These are phyloP conservation scores for Trichosporon ovoides DNA, from an alignment of 1,284 basidiomycete species.

Conservation along the genomic window DNA sequence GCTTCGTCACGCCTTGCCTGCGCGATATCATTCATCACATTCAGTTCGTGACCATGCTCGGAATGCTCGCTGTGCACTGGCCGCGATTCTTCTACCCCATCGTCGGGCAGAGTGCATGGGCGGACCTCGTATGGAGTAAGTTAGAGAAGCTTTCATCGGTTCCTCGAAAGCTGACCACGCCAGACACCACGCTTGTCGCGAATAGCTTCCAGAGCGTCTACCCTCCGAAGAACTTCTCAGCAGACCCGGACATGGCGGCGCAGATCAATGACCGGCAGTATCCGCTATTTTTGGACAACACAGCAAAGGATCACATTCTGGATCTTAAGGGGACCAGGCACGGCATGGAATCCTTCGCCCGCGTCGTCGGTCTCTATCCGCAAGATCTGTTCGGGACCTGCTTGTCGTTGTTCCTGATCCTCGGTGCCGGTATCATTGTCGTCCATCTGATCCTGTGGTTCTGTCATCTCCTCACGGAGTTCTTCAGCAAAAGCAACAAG, in stretches of 20 bases:
- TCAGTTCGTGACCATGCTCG: constrained; percentile 67
- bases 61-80: constrained; percentile 92
- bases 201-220: constrained; percentile 61
- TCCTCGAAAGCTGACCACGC: background rate
- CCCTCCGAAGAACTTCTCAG: constrained; percentile 57
- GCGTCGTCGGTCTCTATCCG: constrained; percentile 70
- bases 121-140: constrained; percentile 77
- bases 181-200: constrained; percentile 66
- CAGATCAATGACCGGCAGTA: constrained; percentile 67
- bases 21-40: constrained; percentile 89
- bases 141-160: constrained; percentile 13
- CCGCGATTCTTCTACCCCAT: constrained; percentile 85
- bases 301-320: constrained; percentile 51
- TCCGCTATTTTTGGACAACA: constrained; percentile 68
- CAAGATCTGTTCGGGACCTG: constrained; percentile 81
- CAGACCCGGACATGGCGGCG: constrained; percentile 41
- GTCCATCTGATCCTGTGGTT: constrained; percentile 68
- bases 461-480: constrained; percentile 54
- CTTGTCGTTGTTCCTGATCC: constrained; percentile 71
- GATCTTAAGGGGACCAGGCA: constrained; percentile 30
- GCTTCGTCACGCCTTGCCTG: constrained; percentile 89
- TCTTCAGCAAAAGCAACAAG: constrained; percentile 4
- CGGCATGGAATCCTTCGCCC: constrained; percentile 74
- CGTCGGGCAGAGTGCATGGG: constrained; percentile 78
- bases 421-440: constrained; percentile 65